A percentile compares a stretch with the other conserved stretches of the same genome.
phyloP scores from a whole-genome alignment of 2,329 filamentous ascomycete genomes.

The Fusarium veterinarium region DNA sequence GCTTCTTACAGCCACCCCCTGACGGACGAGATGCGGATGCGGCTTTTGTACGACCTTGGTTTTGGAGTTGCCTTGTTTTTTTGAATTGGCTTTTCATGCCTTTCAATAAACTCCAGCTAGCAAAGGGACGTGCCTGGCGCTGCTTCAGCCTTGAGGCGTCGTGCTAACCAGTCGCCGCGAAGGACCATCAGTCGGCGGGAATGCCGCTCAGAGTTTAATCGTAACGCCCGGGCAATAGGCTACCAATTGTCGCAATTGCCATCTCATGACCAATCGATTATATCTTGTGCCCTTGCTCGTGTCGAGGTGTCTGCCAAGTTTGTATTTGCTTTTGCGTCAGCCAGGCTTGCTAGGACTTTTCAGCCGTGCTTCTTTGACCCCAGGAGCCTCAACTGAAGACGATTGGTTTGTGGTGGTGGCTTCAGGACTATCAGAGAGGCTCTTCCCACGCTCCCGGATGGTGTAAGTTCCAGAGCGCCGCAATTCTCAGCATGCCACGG shows the following conservation, averaged over 20 bases:
- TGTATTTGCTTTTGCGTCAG: background rate
- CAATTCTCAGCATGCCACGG: slow-evolving; percentile 16
- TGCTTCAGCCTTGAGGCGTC: slow-evolving; percentile 27
- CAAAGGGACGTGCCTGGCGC: slow-evolving; percentile 29
- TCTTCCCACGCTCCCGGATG: slow-evolving; percentile 19
- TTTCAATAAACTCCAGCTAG: slow-evolving; percentile 25
- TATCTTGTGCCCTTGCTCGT: background rate
- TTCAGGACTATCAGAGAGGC: slow-evolving; percentile 1
- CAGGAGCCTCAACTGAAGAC: background rate
- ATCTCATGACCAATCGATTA: background rate
- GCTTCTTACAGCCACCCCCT: slow-evolving; percentile 32
- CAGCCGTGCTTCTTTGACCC: slow-evolving; percentile 26
- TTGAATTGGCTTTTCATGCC: slow-evolving; percentile 22
- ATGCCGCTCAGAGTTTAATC: slow-evolving; percentile 33
- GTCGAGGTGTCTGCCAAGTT: background rate
- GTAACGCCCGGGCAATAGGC: background rate
- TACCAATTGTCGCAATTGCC: background rate
- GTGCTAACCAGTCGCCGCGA: slow-evolving; percentile 12
- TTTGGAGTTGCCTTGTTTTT: slow-evolving; percentile 11
- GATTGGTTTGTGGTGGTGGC: slow-evolving; percentile 20
- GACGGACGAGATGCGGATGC: slow-evolving; percentile 18
- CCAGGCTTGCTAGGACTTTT: slow-evolving; percentile 18
- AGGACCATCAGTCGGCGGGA: slow-evolving; percentile 8
- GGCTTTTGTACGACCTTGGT: slow-evolving; percentile 20
- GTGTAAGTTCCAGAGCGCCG: slow-evolving; percentile 16